These are phyloP conservation scores for Triticum timopheevii DNA, from an alignment of 176 grass and related monocot species.

Conservation along the genomic window DNA sequence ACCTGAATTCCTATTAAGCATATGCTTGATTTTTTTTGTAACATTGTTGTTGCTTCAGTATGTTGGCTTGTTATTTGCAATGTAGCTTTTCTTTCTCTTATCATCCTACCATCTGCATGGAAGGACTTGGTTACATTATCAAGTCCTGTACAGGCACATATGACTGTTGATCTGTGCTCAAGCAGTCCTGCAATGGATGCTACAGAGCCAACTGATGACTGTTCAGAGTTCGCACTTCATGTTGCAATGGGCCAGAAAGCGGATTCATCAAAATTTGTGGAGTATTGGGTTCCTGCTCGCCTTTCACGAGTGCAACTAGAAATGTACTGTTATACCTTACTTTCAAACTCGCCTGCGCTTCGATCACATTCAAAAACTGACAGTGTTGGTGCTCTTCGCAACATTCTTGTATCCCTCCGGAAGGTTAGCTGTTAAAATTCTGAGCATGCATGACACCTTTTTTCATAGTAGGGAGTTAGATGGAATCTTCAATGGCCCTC, in stretches of 20 bases:
- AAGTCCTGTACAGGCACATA: slow-evolving; percentile 22
- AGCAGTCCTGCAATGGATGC: slow-evolving; percentile 9
- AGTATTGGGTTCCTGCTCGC: slow-evolving; percentile 87
- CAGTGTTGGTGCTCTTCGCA: slow-evolving; percentile 70
- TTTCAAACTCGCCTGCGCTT: slow-evolving; percentile 71
- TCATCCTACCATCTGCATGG: neutral
- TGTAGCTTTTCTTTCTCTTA: neutral
- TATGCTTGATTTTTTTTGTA: neutral
- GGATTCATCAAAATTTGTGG: slow-evolving; percentile 72
- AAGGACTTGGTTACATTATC: neutral
- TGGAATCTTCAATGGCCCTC: slow-evolving; percentile 18
- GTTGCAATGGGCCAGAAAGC: slow-evolving; percentile 67
- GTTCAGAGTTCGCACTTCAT: slow-evolving; percentile 42
- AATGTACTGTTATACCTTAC: slow-evolving; percentile 72
- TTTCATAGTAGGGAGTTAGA: slow-evolving; percentile 20
- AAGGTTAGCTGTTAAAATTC: slow-evolving; percentile 61
- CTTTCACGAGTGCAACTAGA: slow-evolving; percentile 86
- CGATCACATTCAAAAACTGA: slow-evolving; percentile 79
- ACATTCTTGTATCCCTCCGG: slow-evolving; percentile 69
- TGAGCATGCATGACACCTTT: slow-evolving; percentile 23
- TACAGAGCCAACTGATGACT: slow-evolving; percentile 23
- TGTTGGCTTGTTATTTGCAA: slow-evolving; percentile 12
- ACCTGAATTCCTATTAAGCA: neutral
- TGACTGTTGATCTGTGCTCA: slow-evolving; percentile 24
- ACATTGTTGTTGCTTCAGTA: neutral